Evolutionary conservation across 2,329 filamentous ascomycete genomes (phyloP), one percentile per base, ranked within the genome.

Genomic region (Colletotrichum cuscutae): DNA sequence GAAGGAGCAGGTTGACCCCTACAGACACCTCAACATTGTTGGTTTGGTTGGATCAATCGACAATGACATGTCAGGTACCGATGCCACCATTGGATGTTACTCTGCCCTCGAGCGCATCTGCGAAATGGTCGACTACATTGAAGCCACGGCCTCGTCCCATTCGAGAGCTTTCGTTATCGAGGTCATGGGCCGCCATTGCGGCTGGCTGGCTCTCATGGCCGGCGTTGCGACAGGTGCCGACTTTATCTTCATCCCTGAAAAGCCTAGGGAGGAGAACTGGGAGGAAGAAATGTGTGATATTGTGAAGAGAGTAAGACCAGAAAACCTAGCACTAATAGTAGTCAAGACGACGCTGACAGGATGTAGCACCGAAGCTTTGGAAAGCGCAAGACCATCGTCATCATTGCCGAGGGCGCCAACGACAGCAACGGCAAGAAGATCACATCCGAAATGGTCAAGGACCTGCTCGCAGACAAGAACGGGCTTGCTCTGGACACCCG

Each of bases 171-270:
- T 99, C 82, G 95, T 99, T 70, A 94, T 99, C 75, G 97, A 98
- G 83, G 97, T 99, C 79, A 99, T 99, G 97, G 97, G 97, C 62
- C 90, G 97, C 72, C 96, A 99, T 84, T 99, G 97, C 82, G 97
- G 97, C 75, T 99, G 97, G 97, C 88, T 99, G 74, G 97, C 97
- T 53, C 89, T 99, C 74, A 98, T 98, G 93, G 93, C 96, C 15
- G 96, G 95, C 79, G 95, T 99, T 72, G 95, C 94, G 71, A 98
- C 95, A 1, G 97, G 96, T 62, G 95, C 97, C 19, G 97, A 99
- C 83, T 99, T 97, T 84, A 90, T 98, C 78, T 98, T 99, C 83
- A 96, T 98, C 76, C 97, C 97, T 0, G 97, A 99, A 84, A 95
- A 95, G 81, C 97, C 97, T 72, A 94, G 95, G 58, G 89, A 91